Evolutionary conservation across 305 asterid species (phyloP).

Genomic region (Solanum chacoense): DNA sequence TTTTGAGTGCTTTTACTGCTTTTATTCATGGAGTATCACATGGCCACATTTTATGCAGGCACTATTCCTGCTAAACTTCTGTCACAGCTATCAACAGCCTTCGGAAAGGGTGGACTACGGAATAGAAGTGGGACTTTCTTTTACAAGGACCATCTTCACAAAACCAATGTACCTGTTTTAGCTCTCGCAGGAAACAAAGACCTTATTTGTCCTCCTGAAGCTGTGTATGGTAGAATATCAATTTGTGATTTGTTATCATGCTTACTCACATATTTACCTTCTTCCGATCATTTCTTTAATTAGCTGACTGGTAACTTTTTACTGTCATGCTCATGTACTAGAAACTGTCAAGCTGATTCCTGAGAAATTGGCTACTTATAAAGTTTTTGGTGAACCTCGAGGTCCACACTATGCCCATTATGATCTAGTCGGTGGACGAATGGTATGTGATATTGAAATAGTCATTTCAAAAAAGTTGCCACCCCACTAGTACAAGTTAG

Average conservation of each 20-base stretch:
- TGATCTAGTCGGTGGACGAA: slow-evolving; percentile 79
- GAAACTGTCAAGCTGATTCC: slow-evolving; percentile 73
- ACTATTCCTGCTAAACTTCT: slow-evolving; percentile 79
- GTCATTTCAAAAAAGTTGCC: background rate
- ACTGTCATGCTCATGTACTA: slow-evolving; percentile 1
- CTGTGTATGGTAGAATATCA: slow-evolving; percentile 47
- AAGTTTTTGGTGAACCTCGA: slow-evolving; percentile 55
- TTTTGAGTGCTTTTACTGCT: background rate
- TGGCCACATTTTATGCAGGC: slow-evolving; percentile 32
- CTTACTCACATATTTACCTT: background rate
- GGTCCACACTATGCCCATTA: slow-evolving; percentile 97
- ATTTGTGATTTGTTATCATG: slow-evolving; percentile 7
- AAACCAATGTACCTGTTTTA: slow-evolving; percentile 54
- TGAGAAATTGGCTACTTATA: slow-evolving; percentile 55
- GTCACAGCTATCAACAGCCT: slow-evolving; percentile 69
- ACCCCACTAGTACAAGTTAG: background rate
- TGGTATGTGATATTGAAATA: slow-evolving; percentile 32
- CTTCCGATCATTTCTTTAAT: background rate
- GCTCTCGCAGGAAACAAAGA: slow-evolving; percentile 89
- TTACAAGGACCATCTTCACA: slow-evolving; percentile 69
- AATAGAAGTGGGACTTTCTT: slow-evolving; percentile 63
- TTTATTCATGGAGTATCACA: background rate
- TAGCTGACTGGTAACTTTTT: slow-evolving; percentile 6
- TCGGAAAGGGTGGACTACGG: slow-evolving; percentile 76
- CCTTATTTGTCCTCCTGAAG: slow-evolving; percentile 92